These are phyloP conservation scores for Hymenoscyphus salicellus DNA, from an alignment of 2,329 filamentous ascomycete genomes.

Conservation along the genomic window DNA sequence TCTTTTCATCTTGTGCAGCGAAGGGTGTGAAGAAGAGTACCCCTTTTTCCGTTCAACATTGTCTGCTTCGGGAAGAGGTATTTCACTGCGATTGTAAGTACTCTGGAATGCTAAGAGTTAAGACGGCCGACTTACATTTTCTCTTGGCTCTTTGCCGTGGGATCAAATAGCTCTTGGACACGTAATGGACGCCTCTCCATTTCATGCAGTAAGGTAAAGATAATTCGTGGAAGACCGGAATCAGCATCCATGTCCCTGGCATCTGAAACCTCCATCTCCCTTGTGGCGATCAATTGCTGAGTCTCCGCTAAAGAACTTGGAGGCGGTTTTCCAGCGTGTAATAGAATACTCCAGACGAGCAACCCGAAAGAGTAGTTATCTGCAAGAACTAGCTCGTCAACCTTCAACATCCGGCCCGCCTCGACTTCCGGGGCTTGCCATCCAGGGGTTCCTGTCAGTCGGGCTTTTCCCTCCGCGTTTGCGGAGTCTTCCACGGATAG, in stretches of 20 bases:
- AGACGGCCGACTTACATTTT: background rate
- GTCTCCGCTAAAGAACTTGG: background rate
- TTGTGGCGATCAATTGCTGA: no score
- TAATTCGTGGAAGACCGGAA: background rate
- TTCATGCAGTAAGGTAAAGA: no score
- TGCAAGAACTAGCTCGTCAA: background rate
- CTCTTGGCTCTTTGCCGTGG: background rate
- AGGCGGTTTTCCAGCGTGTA: background rate
- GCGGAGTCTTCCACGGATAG: background rate
- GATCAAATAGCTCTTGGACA: slow-evolving; percentile 1
- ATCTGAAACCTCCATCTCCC: no score
- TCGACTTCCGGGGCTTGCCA: slow-evolving; percentile 1
- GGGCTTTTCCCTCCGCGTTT: background rate
- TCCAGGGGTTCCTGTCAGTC: background rate
- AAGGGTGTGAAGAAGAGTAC: background rate
- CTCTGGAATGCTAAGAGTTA: no score
- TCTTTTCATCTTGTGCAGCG: background rate
- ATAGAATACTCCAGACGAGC: background rate
- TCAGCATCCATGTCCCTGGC: background rate
- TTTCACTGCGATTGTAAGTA: background rate
- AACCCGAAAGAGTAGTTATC: background rate
- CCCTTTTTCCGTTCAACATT: background rate
- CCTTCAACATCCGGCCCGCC: background rate
- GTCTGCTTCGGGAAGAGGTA: background rate
- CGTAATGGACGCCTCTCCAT: background rate